These are phyloP conservation scores for Nothophaeocryptopus gaeumannii DNA, from an alignment of 2,329 filamentous ascomycete species.

Conservation along the genomic window DNA sequence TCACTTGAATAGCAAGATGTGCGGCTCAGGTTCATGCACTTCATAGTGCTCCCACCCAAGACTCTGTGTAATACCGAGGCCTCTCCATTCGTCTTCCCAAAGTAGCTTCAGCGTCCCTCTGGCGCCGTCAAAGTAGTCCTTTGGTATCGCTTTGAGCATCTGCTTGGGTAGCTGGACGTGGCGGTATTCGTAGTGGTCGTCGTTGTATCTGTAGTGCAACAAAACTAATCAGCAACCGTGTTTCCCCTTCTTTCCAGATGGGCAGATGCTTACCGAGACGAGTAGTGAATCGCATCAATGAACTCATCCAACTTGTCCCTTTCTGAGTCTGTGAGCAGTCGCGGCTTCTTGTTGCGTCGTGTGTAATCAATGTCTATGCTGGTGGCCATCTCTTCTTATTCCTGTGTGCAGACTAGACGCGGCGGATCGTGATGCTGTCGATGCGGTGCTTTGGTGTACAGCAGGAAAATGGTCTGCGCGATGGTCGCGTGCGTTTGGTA, in stretches of 20 bases:
- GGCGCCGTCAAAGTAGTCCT: slow-evolving; percentile 84
- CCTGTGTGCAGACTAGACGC: background rate
- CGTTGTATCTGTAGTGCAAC: slow-evolving; percentile 68
- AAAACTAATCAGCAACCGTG: no score
- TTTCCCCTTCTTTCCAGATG: background rate
- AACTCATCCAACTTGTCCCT: slow-evolving; percentile 84
- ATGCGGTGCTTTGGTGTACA: background rate
- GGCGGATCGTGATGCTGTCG: background rate
- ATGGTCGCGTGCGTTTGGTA: background rate
- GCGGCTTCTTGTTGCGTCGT: slow-evolving; percentile 82
- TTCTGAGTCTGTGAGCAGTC: slow-evolving; percentile 76
- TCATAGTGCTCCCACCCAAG: slow-evolving; percentile 99
- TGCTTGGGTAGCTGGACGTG: slow-evolving; percentile 97
- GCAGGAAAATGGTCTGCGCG: background rate
- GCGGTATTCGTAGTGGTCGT: slow-evolving; percentile 91
- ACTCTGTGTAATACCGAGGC: slow-evolving; percentile 96
- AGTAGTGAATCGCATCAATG: slow-evolving; percentile 93
- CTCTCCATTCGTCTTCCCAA: slow-evolving; percentile 98
- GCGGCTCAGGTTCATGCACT: slow-evolving; percentile 96
- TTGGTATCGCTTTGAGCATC: slow-evolving; percentile 95
- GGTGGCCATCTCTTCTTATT: slow-evolving; percentile 13
- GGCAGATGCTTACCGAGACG: slow-evolving; percentile 64
- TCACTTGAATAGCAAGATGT: slow-evolving; percentile 98
- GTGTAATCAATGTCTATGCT: slow-evolving; percentile 69
- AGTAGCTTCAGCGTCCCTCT: slow-evolving; percentile 93